Evolutionary conservation across 768 basidiomycete species (phyloP).

Genomic region (Mycena kentingensis): DNA sequence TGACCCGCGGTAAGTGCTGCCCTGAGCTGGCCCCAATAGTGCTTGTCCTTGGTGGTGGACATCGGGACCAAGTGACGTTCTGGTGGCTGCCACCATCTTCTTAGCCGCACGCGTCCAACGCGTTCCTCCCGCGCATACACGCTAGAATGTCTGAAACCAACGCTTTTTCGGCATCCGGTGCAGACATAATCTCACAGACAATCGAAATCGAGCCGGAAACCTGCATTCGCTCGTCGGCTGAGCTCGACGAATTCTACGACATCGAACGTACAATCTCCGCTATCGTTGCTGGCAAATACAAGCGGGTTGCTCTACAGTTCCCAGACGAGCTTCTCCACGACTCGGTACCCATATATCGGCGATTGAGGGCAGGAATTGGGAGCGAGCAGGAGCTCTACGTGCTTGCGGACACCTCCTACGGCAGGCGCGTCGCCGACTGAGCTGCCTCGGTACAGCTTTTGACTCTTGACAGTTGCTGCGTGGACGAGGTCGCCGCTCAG

Average conservation of each 20-base stretch:
- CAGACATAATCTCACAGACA: constrained; percentile 62
- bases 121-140: neutral
- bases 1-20: constrained; percentile 69
- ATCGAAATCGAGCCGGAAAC: constrained; percentile 49
- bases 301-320: constrained; percentile 90
- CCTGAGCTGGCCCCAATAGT: constrained; percentile 80
- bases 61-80: constrained; percentile 12
- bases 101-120: neutral
- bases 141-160: constrained; percentile 28
- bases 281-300: constrained; percentile 64
- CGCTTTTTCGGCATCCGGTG: constrained; percentile 57
- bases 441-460: constrained; percentile 10
- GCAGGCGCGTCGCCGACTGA: constrained; percentile 60
- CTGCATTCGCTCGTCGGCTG: constrained; percentile 37
- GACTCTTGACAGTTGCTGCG: constrained; percentile 73
- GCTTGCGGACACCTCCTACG: constrained; percentile 97
- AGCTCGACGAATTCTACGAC: constrained; percentile 73
- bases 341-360: constrained; percentile 80
- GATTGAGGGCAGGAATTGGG: constrained; percentile 55
- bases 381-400: constrained; percentile 70
- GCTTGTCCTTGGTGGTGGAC: constrained; percentile 55
- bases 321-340: constrained; percentile 90
- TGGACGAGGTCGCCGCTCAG: constrained; percentile 93
- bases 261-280: constrained; percentile 64
- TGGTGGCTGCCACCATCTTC: neutral